These are phyloP conservation scores for Pseudogymnoascus sp. DNA, from an alignment of 2,329 filamentous ascomycete genomes.

Conservation along the genomic window DNA sequence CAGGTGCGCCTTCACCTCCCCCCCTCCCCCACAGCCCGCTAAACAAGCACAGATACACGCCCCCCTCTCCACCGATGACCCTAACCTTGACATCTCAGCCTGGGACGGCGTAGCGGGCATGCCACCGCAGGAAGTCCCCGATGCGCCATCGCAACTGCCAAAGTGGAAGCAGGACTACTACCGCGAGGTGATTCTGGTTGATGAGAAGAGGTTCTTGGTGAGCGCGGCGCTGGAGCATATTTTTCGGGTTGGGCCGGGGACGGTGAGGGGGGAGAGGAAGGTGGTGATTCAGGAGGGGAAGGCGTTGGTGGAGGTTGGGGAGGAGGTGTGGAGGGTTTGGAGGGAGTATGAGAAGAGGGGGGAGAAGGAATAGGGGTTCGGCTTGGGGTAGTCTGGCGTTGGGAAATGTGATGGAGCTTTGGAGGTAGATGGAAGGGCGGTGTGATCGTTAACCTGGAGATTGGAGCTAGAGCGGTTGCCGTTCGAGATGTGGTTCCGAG, in stretches of 20 bases:
- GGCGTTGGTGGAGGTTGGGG: slow-evolving; percentile 16
- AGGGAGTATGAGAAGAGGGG: slow-evolving; percentile 19
- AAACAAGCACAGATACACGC: slow-evolving; percentile 10
- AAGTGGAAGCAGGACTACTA: slow-evolving; percentile 22
- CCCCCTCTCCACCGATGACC: not conserved
- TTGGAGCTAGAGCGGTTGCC: not conserved
- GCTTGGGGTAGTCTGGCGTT: not conserved
- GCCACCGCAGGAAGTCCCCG: not conserved
- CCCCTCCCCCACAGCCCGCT: not conserved
- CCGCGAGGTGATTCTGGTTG: slow-evolving; percentile 15
- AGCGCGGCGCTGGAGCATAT: slow-evolving; percentile 20
- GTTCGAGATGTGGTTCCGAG: not conserved
- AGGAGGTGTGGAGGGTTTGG: slow-evolving; percentile 21
- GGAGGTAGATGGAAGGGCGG: not conserved
- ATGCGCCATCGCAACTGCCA: slow-evolving; percentile 6
- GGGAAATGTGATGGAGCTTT: not conserved
- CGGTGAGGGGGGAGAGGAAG: slow-evolving; percentile 17
- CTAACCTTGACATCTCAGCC: slow-evolving; percentile 6
- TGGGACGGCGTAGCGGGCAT: slow-evolving; percentile 10
- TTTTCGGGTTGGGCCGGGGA: slow-evolving; percentile 11
- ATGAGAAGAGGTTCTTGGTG: slow-evolving; percentile 17
- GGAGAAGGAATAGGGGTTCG: not conserved
- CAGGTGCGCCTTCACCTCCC: slow-evolving; percentile 14
- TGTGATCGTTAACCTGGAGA: not conserved
- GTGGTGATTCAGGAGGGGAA: slow-evolving; percentile 21